A percentile compares a stretch with the other conserved stretches of the same genome.
These are phyloP conservation scores for Agroathelia rolfsii DNA, from an alignment of 1,284 basidiomycete genomes.

Conservation along the genomic window DNA sequence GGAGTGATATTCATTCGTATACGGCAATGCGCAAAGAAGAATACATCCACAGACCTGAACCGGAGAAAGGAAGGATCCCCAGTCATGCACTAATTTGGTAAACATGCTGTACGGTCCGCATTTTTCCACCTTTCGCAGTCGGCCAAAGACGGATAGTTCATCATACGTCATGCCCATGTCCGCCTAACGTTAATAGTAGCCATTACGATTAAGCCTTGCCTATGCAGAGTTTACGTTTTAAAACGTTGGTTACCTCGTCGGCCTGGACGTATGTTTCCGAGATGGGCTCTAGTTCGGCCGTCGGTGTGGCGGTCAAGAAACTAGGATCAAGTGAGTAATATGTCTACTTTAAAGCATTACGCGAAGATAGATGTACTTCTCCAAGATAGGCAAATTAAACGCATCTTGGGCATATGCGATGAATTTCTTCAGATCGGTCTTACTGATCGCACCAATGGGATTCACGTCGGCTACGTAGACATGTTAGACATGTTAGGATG, in stretches of 20 bases:
- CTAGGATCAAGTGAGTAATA: constrained; percentile 28
- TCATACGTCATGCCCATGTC: constrained; percentile 99
- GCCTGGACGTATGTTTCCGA: constrained; percentile 90
- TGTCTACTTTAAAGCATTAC: neutral
- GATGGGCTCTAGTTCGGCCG: constrained; percentile 94
- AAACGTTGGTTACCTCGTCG: constrained; percentile 63
- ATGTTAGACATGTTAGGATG: neutral
- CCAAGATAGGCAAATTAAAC: constrained; percentile 81
- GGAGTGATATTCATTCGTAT: neutral
- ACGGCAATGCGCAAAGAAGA: no score
- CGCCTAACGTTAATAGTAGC: constrained; percentile 35
- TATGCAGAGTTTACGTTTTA: neutral
- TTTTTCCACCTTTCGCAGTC: constrained; percentile 92
- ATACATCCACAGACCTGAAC: constrained; percentile 55
- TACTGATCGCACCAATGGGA: constrained; percentile 96
- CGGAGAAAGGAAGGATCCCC: constrained; percentile 78
- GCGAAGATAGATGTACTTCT: no score
- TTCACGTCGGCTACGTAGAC: constrained; percentile 84
- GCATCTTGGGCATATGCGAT: constrained; percentile 75
- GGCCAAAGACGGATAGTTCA: constrained; percentile 88
- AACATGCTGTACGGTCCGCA: constrained; percentile 97
- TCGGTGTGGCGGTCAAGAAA: constrained; percentile 87
- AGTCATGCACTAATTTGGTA: constrained; percentile 87
- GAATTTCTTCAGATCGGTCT: constrained; percentile 94
- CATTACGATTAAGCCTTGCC: constrained; percentile 2